phyloP scores from a whole-genome alignment of 106 monocot species.

The Posidonia australis region DNA sequence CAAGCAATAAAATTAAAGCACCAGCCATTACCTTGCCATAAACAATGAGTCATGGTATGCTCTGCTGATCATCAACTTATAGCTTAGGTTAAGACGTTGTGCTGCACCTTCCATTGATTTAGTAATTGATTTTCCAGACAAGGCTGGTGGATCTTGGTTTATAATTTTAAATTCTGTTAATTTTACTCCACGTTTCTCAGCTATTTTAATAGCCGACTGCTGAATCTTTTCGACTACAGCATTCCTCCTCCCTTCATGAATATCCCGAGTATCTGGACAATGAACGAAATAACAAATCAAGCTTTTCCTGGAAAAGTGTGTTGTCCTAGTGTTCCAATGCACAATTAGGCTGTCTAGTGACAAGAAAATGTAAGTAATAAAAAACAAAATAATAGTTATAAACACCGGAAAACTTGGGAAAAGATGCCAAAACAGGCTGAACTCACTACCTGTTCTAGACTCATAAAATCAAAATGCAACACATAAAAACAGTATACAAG shows the following conservation, averaged over 20 bases:
- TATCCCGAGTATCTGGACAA: conserved; percentile 76
- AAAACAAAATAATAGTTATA: too few relatives aligned
- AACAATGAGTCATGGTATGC: conserved; percentile 98
- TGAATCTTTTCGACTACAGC: conserved; percentile 56
- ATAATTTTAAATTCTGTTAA: conserved; percentile 74
- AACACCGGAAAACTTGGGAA: too few relatives aligned
- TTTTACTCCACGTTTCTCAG: conserved; percentile 49
- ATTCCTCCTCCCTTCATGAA: conserved; percentile 86
- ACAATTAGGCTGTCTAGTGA: background rate
- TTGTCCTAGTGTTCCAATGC: too few relatives aligned
- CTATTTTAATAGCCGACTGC: conserved; percentile 58
- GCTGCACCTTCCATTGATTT: conserved; percentile 50
- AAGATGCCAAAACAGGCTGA: too few relatives aligned
- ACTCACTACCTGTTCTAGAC: too few relatives aligned
- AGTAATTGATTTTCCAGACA: conserved; percentile 43
- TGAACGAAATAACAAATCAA: background rate
- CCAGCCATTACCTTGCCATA: conserved; percentile 71
- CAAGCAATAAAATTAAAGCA: background rate
- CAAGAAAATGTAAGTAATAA: too few relatives aligned
- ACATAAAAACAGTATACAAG: too few relatives aligned
- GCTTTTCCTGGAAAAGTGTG: too few relatives aligned
- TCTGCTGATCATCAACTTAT: conserved; percentile 87
- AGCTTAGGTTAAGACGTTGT: conserved; percentile 51
- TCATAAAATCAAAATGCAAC: too few relatives aligned
- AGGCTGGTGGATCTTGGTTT: conserved; percentile 91